Base-by-base conservation (phyloP, 148 eudicot species). In the Bassia scoparia region DNA sequence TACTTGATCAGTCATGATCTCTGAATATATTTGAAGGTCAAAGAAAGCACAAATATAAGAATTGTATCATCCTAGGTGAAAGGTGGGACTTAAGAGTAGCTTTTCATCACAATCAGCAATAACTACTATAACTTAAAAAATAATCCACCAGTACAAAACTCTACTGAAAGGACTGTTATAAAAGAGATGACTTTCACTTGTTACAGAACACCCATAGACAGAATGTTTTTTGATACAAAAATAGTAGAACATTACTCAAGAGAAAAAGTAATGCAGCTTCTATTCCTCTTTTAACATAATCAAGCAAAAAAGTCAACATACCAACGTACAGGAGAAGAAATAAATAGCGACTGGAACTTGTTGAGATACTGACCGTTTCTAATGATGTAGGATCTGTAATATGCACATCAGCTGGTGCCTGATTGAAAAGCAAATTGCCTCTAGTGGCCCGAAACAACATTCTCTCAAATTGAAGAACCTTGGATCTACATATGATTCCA, bases 401-500 rank as follows among this genome's bases (percentile, higher is more conserved):
- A 73, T 81, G 82, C 76, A 90, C 96, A 73, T 96, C 96, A 50
- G 92, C 90, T 44, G 89, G 84, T 50, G 97, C 87, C 80, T 90
- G 99, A 85, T 92, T 90, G 85, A 96, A 96, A 81, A 90, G 87
- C 96, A 96, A 83, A 80, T 96, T 96, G 50, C 99, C 99, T 75
- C 99, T 96, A 34, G 99, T 96, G 63, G 99, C 96, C 72, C 97
- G 99, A 78, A 96, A 96, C 81, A 96, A 68, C 88, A 96, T 96
- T 77, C 99, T 87, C 84, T 96, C 99, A 84, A 96, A 96, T 73
- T 78, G 81, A 50, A 85, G 85, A 78, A 74, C 88, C 84, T 90
- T 89, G 56, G 90, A 86, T 86, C 89, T 87, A 86, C 84, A 79
- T 43, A 96, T 92, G 43, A 96, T 92, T 67, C 99, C 99, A 84